Conservation (phyloP, 2,329 filamentous ascomycete genomes). For the Phaeophleospora eucalypticola region DNA sequence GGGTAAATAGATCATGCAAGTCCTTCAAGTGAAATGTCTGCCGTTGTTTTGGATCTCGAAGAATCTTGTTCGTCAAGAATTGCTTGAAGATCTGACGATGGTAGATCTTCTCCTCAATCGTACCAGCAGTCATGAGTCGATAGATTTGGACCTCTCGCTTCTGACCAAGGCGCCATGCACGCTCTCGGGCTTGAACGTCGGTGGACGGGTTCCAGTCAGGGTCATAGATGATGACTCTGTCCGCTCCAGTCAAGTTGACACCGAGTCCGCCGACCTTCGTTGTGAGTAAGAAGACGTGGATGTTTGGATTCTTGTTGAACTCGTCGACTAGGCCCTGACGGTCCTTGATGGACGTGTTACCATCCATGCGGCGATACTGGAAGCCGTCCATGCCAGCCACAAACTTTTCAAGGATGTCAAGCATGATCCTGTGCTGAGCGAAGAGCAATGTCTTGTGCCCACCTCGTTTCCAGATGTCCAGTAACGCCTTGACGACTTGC, state of each 20-base stretch:
- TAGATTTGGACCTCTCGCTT: constrained; percentile 95
- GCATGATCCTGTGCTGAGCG: constrained; percentile 89
- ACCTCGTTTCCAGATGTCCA: constrained; percentile 85
- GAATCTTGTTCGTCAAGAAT: constrained; percentile 91
- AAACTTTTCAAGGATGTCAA: constrained; percentile 87
- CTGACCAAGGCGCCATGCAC: constrained; percentile 93
- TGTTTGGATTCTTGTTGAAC: constrained; percentile 76
- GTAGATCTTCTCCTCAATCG: constrained; percentile 98
- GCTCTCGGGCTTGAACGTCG: constrained; percentile 88
- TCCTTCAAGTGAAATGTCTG: constrained; percentile 88
- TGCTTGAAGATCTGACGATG: constrained; percentile 99
- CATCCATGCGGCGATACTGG: constrained; percentile 87
- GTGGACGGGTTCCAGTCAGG: constrained; percentile 99
- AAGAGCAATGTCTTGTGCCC: constrained; percentile 94
- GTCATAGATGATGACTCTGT: constrained; percentile 96
- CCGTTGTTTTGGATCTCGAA: constrained; percentile 89
- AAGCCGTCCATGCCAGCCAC: constrained; percentile 64
- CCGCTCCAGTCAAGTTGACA: constrained; percentile 89
- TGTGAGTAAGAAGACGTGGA: constrained; percentile 88
- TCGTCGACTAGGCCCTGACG: constrained; percentile 87
- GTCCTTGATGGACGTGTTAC: constrained; percentile 79
- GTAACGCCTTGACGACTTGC: constrained; percentile 82
- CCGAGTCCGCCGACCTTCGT: constrained; percentile 94
- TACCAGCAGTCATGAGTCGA: constrained; percentile 94
- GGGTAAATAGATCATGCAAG: constrained; percentile 84